These are phyloP conservation scores for Hanseniaspora lachancei DNA, from an alignment of 805 yeast genomes.

Conservation along the genomic window DNA sequence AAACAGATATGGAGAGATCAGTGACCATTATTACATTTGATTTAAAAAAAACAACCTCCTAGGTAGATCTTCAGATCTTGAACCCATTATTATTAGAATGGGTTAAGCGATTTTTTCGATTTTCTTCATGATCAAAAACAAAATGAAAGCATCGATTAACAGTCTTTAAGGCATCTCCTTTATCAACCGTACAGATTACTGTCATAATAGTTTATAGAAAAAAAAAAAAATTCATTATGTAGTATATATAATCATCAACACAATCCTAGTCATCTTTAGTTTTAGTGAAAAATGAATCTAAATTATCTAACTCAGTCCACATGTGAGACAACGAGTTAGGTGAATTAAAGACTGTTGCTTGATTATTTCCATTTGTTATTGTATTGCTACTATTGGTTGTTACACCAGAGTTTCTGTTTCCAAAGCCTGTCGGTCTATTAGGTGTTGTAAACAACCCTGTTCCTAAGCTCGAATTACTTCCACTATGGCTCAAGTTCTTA, in stretches of 20 bases:
- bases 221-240: background rate
- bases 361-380: background rate
- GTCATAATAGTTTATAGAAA: no score
- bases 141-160: no score
- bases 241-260: no score
- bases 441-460: background rate
- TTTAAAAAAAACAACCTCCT: no score
- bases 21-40: no score
- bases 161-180: no score
- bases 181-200: no score
- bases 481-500: conserved; percentile 1
- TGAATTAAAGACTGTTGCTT: background rate
- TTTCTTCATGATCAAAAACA: no score
- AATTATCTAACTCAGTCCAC: conserved; percentile 84
- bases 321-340: conserved; percentile 65
- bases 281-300: conserved; percentile 77
- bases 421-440: background rate
- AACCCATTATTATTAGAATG: no score
- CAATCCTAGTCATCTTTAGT: conserved; percentile 18
- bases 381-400: background rate
- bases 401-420: background rate
- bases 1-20: no score
- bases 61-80: no score
- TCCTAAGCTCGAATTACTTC: background rate
- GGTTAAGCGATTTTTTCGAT: no score